A percentile compares a stretch with the other conserved stretches of the same genome.
Conservation (phyloP, 139 green algal species). For the Volvox africanus region DNA sequence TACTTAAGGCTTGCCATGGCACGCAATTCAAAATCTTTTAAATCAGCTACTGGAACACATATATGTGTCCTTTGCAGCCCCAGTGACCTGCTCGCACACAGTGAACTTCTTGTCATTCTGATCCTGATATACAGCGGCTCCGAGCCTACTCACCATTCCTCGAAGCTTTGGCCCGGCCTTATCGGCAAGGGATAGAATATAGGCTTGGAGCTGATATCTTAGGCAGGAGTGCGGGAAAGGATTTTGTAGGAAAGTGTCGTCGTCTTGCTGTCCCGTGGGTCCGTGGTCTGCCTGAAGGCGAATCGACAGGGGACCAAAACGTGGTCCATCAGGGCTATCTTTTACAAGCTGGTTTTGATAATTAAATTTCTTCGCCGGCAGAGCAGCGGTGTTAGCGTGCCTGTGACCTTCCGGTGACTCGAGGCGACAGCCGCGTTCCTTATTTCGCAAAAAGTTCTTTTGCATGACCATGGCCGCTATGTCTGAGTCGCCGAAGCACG, state of each 20-base stretch:
- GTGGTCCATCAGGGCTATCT: no score
- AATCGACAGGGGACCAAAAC: no score
- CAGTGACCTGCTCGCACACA: background rate
- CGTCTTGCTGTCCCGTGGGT: no score
- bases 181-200: background rate
- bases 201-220: no score
- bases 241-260: no score
- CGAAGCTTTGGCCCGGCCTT: background rate
- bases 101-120: slow-evolving; percentile 21
- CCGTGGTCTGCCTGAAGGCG: no score
- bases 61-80: background rate
- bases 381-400: background rate
- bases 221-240: no score
- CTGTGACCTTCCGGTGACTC: background rate
- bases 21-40: no score
- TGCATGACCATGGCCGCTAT: background rate
- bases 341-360: no score
- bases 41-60: background rate
- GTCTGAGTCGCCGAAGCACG: background rate
- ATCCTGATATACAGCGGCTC: background rate
- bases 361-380: background rate
- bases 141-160: slow-evolving; percentile 7
- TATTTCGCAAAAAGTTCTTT: background rate
- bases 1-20: background rate
- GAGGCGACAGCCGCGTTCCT: background rate